Conservation (phyloP, 2,329 filamentous ascomycete genomes). For the Paecilomyces niveus region DNA sequence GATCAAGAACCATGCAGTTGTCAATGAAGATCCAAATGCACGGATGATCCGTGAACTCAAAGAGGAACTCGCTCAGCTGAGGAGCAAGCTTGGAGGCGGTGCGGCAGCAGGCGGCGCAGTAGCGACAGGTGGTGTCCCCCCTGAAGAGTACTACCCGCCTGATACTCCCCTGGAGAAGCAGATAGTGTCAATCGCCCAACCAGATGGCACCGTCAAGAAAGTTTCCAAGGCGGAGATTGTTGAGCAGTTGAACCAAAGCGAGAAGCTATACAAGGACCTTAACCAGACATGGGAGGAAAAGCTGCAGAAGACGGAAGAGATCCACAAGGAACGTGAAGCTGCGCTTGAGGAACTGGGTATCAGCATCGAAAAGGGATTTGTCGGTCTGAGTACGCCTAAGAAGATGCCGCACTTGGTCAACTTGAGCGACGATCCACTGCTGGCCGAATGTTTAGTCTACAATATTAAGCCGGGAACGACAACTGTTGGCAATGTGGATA, state of each 20-base stretch:
- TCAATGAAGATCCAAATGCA: conserved; percentile 98
- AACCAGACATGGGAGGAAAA: conserved; percentile 99
- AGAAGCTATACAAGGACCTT: conserved; percentile 90
- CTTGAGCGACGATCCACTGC: conserved; percentile 83
- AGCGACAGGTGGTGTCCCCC: conserved; percentile 42
- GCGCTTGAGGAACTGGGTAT: conserved; percentile 95
- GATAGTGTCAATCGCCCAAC: conserved; percentile 84
- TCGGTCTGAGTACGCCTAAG: conserved; percentile 91
- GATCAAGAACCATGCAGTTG: conserved; percentile 99
- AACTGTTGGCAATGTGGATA: conserved; percentile 88
- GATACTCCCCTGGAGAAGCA: conserved; percentile 92
- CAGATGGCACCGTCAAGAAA: conserved; percentile 83
- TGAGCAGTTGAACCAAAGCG: conserved; percentile 90
- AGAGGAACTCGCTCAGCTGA: conserved; percentile 78
- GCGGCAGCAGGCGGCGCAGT: conserved; percentile 34
- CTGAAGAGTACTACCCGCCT: conserved; percentile 81
- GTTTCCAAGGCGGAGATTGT: conserved; percentile 98
- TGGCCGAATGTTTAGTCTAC: conserved; percentile 95
- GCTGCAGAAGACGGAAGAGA: conserved; percentile 86
- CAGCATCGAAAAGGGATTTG: conserved; percentile 97
- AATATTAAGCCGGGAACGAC: conserved; percentile 95
- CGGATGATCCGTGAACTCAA: conserved; percentile 98
- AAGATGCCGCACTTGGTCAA: conserved; percentile 99
- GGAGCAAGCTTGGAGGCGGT: conserved; percentile 71
- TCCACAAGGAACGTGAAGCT: conserved; percentile 93